A percentile compares a stretch with the other conserved stretches of the same genome.
These are phyloP conservation scores for Fusarium sp. DNA, from an alignment of 2,329 filamentous ascomycete species.

Conservation along the genomic window DNA sequence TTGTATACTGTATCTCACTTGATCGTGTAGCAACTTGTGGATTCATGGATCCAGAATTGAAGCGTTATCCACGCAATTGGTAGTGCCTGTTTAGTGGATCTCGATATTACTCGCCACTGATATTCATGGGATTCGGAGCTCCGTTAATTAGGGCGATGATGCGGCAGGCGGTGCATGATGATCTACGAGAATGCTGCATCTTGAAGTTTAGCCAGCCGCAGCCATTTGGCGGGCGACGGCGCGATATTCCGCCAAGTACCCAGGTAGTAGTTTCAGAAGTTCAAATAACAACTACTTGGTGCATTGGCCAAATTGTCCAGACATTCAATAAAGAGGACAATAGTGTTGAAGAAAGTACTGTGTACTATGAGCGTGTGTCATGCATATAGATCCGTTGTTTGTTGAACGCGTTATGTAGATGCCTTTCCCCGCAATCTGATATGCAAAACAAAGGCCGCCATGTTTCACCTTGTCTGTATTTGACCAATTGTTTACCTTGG, in stretches of 20 bases:
- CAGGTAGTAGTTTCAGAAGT: too few relatives aligned
- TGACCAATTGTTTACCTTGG: not conserved
- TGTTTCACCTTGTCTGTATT: not conserved
- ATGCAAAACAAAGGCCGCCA: constrained; percentile 8
- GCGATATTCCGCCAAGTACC: not conserved
- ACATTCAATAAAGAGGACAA: too few relatives aligned
- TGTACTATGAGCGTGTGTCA: too few relatives aligned
- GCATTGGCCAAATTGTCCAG: too few relatives aligned
- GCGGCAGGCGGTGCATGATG: constrained; percentile 35
- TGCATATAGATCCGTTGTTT: not conserved
- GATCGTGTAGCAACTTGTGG: constrained; percentile 2
- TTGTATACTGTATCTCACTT: not conserved
- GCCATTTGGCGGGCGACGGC: not conserved
- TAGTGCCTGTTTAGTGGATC: constrained; percentile 30
- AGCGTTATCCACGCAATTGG: constrained; percentile 1
- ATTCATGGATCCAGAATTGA: not conserved
- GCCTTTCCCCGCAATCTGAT: constrained; percentile 20
- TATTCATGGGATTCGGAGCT: constrained; percentile 9
- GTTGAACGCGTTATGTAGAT: not conserved
- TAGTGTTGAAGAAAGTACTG: too few relatives aligned
- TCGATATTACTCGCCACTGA: constrained; percentile 28
- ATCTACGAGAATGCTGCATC: constrained; percentile 37
- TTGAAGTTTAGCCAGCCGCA: constrained; percentile 1
- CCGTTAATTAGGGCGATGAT: constrained; percentile 14
- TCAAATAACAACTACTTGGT: too few relatives aligned